Evolutionary conservation across 169 alveolate genomes (phyloP).

Genomic region (Eimeria nieschulzi): DNA sequence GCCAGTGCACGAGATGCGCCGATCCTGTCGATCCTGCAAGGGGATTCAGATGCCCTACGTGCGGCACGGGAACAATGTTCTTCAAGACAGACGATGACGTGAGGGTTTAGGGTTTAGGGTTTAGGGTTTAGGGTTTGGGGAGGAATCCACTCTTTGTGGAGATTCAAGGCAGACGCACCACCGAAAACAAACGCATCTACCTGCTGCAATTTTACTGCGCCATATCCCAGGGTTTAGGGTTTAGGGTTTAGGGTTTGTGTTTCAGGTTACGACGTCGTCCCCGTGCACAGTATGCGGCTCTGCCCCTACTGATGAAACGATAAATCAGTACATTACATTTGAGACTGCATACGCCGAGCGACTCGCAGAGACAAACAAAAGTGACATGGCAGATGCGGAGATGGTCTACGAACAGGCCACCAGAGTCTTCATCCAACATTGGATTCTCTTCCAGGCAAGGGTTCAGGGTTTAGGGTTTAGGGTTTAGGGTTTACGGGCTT

Average conservation of each 20-base stretch:
- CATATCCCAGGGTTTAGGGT: background rate
- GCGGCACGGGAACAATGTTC: constrained; percentile 78
- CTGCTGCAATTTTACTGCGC: too few species aligned
- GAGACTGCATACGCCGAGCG: constrained; percentile 75
- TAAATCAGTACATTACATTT: constrained; percentile 22
- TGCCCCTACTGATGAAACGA: constrained; percentile 27
- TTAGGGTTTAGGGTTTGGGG: constrained; percentile 8
- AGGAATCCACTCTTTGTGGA: too few species aligned
- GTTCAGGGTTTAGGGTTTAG: constrained; percentile 35
- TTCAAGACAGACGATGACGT: constrained; percentile 70
- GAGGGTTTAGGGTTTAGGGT: constrained; percentile 1
- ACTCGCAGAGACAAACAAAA: constrained; percentile 77
- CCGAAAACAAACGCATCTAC: too few species aligned
- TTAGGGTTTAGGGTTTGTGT: constrained; percentile 16
- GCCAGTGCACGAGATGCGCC: constrained; percentile 79
- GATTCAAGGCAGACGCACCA: too few species aligned
- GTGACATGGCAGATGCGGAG: constrained; percentile 80
- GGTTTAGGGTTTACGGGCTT: background rate
- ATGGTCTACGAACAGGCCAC: constrained; percentile 79
- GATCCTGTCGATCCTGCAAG: constrained; percentile 79
- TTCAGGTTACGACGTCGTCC: constrained; percentile 61
- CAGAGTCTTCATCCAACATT: constrained; percentile 80
- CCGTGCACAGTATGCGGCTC: constrained; percentile 72
- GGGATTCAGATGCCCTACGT: constrained; percentile 81
- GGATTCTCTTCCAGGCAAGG: constrained; percentile 76